These are phyloP conservation scores for Hypsizygus marmoreus DNA, from an alignment of 768 basidiomycete species.

Conservation along the genomic window DNA sequence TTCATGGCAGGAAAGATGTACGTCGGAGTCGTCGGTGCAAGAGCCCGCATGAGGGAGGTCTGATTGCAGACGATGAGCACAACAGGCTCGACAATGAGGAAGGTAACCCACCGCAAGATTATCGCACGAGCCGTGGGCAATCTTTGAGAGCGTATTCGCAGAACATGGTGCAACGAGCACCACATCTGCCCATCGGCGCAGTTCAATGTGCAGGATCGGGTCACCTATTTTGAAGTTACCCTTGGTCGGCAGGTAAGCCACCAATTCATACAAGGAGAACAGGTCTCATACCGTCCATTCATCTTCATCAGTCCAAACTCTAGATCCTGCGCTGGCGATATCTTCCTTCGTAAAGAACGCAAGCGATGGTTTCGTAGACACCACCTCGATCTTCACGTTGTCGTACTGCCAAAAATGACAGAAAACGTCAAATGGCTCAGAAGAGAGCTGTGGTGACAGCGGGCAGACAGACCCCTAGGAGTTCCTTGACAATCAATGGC, in stretches of 20 bases:
- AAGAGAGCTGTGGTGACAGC: neutral
- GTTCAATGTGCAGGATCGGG: constrained; percentile 95
- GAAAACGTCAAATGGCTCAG: neutral
- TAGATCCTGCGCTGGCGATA: constrained; percentile 51
- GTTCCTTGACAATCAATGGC: constrained; percentile 81
- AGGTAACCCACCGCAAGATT: constrained; percentile 72
- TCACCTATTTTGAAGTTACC: constrained; percentile 77
- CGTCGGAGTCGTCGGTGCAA: constrained; percentile 82
- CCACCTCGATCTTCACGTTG: constrained; percentile 79
- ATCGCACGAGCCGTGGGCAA: constrained; percentile 86
- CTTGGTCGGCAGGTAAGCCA: no score
- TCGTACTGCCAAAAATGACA: constrained; percentile 56
- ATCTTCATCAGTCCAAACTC: constrained; percentile 88
- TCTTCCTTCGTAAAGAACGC: constrained; percentile 69
- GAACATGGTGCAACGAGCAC: constrained; percentile 95
- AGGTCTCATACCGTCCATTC: constrained; percentile 87
- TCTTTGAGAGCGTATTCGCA: constrained; percentile 95
- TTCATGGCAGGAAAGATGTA: constrained; percentile 99
- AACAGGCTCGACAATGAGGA: neutral
- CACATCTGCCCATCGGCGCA: constrained; percentile 91
- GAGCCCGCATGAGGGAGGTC: constrained; percentile 83
- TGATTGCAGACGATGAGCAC: constrained; percentile 21
- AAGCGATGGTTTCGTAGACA: constrained; percentile 76
- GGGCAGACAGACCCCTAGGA: constrained; percentile 51
- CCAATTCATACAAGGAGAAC: no score